Conservation (phyloP, 257 asterid genomes). For the Jacaranda copaia region DNA sequence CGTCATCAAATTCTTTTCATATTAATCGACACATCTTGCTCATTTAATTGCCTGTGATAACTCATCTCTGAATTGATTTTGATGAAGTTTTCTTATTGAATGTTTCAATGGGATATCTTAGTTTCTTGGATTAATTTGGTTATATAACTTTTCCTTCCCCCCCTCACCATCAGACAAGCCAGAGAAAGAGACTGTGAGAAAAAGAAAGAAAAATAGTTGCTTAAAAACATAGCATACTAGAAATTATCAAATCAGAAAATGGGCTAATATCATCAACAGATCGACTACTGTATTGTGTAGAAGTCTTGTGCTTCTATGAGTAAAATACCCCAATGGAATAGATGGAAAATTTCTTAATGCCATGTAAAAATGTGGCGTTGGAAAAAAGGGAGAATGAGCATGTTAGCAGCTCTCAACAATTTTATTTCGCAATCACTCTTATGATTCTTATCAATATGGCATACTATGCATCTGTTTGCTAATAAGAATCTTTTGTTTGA, state of each 20-base stretch:
- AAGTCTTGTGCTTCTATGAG: too few species aligned
- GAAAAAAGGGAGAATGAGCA: too few species aligned
- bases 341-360: too few species aligned
- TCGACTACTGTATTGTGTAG: background rate
- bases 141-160: background rate
- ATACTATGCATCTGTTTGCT: background rate
- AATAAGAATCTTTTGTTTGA: background rate
- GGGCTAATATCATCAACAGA: background rate
- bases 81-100: background rate
- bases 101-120: background rate
- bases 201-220: background rate
- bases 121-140: background rate
- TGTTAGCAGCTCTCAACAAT: background rate
- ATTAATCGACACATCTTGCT: constrained; percentile 9
- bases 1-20: background rate
- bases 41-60: constrained; percentile 14
- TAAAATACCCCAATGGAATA: too few species aligned
- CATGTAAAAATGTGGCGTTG: too few species aligned
- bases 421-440: background rate
- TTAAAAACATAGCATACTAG: background rate
- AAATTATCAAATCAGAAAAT: too few species aligned
- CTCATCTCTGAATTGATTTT: background rate
- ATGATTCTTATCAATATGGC: background rate
- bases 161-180: background rate
- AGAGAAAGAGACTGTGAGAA: background rate